Evolutionary conservation across 2,329 filamentous ascomycete genomes (phyloP), one percentile per base, ranked within the genome.

Genomic region (Fusarium siculi): DNA sequence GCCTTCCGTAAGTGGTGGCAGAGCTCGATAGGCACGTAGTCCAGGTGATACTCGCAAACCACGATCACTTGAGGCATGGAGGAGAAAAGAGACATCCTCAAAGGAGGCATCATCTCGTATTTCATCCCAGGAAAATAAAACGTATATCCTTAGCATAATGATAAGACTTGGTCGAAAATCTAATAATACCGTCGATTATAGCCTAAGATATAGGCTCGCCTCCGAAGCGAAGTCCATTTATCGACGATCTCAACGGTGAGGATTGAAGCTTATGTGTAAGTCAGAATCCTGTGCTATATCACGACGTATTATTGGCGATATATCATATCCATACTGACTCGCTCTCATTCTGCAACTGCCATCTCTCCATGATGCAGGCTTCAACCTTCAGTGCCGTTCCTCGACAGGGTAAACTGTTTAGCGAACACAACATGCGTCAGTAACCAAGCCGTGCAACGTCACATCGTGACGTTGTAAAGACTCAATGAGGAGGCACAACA

Each of bases 381-480:
- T 28, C 47, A n/a, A 21, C 9, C 12, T 9, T n/a, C 9, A 46
- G 36, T 43, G 49, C 39, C 49, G 49, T 32, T 28, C 15, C 25
- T 43, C 30, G 32, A 34, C 37, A 36, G 21, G n/a, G n/a, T 15
- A n/a, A 43, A 18, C 19, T 30, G 15, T 5, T 30, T 28, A 58
- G 28, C 39, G 25, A 23, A 44, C 59, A 46, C 44, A 53, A 49
- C 40, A 46, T 43, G n/a, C 21, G 40, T 42, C n/a, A 55, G 36
- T 56, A 37, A n/a, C 21, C 42, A 61, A 59, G 46, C 40, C 14
- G 47, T 23, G 32, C 46, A 71, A 58, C 56, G 68, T 71, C 46
- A 72, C 68, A 72, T 68, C 50, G 49, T 32, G 37, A 21, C 37
- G 18, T 47, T 15, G 46, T n/a, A 49, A 30, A 32, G 30, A 18